These are phyloP conservation scores for Maudiozyma serrabonitensis DNA, from an alignment of 805 yeast genomes.

Conservation along the genomic window DNA sequence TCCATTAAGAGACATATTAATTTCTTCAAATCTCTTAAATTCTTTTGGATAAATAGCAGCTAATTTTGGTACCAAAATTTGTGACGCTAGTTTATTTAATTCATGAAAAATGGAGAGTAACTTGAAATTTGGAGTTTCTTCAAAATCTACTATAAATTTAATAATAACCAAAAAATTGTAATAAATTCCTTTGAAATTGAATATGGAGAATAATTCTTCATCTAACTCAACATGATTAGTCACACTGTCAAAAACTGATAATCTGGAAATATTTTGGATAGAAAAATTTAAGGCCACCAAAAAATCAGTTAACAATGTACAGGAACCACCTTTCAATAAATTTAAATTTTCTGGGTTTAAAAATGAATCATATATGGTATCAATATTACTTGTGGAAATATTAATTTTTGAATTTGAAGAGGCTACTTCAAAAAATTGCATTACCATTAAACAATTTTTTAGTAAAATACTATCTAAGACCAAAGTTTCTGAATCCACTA, in stretches of 20 bases:
- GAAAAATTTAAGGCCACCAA: constrained; percentile 26
- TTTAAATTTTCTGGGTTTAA: constrained; percentile 16
- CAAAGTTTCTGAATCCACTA: constrained; percentile 4
- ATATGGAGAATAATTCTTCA: constrained; percentile 16
- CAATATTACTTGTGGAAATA: constrained; percentile 18
- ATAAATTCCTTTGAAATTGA: constrained; percentile 25
- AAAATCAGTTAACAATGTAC: constrained; percentile 21
- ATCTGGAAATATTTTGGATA: constrained; percentile 22
- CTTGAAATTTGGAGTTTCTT: constrained; percentile 28
- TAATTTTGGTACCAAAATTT: constrained; percentile 20
- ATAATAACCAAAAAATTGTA: constrained; percentile 23
- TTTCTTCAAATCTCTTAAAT: constrained; percentile 15
- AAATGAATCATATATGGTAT: constrained; percentile 16
- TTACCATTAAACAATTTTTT: constrained; percentile 25
- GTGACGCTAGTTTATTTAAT: constrained; percentile 22
- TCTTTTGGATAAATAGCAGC: constrained; percentile 15
- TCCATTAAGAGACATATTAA: constrained; percentile 1
- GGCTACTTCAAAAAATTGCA: constrained; percentile 19
- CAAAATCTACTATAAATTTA: constrained; percentile 26
- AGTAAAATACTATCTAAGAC: constrained; percentile 17
- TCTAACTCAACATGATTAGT: constrained; percentile 12
- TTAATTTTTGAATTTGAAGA: constrained; percentile 18
- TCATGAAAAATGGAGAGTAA: constrained; percentile 25
- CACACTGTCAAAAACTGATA: constrained; percentile 13
- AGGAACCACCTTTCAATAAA: constrained; percentile 22